Evolutionary conservation across 345 rosid species (phyloP).

Genomic region (Camelina neglecta): DNA sequence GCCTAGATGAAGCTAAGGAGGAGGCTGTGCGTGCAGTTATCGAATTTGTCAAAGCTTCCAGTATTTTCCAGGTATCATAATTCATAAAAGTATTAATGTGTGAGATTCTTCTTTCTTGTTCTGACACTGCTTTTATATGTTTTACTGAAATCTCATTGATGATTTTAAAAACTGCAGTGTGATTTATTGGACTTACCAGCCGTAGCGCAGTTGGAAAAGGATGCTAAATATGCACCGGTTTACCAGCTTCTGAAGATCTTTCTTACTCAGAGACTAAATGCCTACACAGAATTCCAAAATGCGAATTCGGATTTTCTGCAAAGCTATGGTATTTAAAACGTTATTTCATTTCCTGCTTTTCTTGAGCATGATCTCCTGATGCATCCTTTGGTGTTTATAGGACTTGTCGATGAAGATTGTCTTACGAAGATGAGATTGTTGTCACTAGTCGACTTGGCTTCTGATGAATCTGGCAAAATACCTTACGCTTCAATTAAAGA

Average conservation of each 20-base stretch:
- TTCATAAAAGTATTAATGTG: constrained; percentile 2
- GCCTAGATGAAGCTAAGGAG: constrained; percentile 84
- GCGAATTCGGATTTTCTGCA: constrained; percentile 72
- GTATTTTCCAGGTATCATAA: constrained; percentile 75
- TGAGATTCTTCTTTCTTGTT: constrained; percentile 24
- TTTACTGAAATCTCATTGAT: background rate
- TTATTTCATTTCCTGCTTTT: background rate
- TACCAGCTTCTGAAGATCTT: constrained; percentile 89
- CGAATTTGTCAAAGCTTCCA: constrained; percentile 92
- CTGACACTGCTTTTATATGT: background rate
- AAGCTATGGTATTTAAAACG: constrained; percentile 61
- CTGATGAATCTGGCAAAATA: constrained; percentile 74
- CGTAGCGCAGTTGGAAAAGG: constrained; percentile 80
- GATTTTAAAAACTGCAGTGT: constrained; percentile 60
- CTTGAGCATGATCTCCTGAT: background rate
- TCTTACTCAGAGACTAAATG: constrained; percentile 74
- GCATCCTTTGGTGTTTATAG: constrained; percentile 46
- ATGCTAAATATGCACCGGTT: constrained; percentile 64
- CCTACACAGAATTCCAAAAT: constrained; percentile 76
- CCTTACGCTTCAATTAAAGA: constrained; percentile 73
- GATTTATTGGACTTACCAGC: constrained; percentile 93
- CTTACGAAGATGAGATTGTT: constrained; percentile 87
- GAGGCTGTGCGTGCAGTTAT: constrained; percentile 76
- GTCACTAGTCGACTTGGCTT: constrained; percentile 88
- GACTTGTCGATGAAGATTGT: constrained; percentile 92